Evolutionary conservation across 1,284 basidiomycete genomes (phyloP), one percentile per base, ranked within the genome.

Genomic region (Cutaneotrichosporon dermatis): DNA sequence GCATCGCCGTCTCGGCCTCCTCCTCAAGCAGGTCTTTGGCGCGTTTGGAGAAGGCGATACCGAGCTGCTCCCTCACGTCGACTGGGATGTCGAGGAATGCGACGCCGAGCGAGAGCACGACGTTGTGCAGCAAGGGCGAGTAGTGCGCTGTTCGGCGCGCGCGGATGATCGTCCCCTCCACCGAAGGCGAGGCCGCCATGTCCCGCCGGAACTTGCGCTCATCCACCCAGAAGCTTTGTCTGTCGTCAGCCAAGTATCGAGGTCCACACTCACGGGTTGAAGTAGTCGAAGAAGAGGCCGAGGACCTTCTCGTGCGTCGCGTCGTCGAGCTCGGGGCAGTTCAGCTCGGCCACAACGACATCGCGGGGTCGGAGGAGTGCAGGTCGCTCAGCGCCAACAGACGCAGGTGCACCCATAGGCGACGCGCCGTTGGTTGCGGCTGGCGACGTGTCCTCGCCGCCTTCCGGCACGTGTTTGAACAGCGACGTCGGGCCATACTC

Each of bases 41-140:
- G 0, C 60, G 51, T 10, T 42, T 37, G 1, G 64, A 60, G 42
- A 72, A 68, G 3, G 58, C 57, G 11, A 54, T 40, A 0, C 64
- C 66, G 6, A 66, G 50, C 44, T 59, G 59, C 5, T 57, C 58
- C 25, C 61, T 57, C 8, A 58, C 25, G 3, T 25, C 33, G 15
- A 43, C 35, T 10, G 59, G 59, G 12, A 60, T 48, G 4, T 62
- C 55, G 37, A 66, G 57, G 39, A 62, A 62, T 5, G 54, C 40
- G 33, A 65, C 58, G 35, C 62, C 62, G 37, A 64, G 41, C 0
- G 83, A 82, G 8, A 93, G 80, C 35, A 95, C 84, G 0, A 90
- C 87, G 9, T 84, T 82, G 71, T 96, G 92, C 52, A 95, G 82
- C 1, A 85, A 59, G 4, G 67, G 67, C 39, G 54, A 58, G 62